These are phyloP conservation scores for Cryptococcus wingfieldii DNA, from an alignment of 1,284 basidiomycete genomes.

Conservation along the genomic window DNA sequence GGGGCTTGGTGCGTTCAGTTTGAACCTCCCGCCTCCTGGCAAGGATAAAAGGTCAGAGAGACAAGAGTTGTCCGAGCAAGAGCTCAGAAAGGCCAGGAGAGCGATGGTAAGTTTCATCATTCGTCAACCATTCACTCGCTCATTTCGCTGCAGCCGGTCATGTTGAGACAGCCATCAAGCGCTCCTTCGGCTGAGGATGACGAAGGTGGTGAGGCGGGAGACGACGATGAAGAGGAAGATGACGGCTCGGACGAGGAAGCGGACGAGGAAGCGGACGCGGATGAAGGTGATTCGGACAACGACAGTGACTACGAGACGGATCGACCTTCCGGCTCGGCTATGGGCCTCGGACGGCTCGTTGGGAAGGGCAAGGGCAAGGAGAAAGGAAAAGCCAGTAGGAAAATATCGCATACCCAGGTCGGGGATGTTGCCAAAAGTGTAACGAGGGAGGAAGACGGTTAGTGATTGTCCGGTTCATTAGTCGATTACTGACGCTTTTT, in stretches of 20 bases:
- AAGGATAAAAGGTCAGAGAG: constrained; percentile 20
- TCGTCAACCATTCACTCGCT: background rate
- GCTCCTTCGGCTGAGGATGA: constrained; percentile 16
- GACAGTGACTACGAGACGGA: constrained; percentile 27
- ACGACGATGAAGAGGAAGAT: constrained; percentile 37
- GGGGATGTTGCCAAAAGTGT: constrained; percentile 20
- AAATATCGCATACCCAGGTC: constrained; percentile 5
- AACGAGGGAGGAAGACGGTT: constrained; percentile 26
- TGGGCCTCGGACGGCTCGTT: constrained; percentile 6
- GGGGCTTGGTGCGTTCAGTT: constrained; percentile 13
- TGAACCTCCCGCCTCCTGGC: constrained; percentile 9
- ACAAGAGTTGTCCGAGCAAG: constrained; percentile 30
- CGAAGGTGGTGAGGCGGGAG: constrained; percentile 28
- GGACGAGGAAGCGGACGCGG: constrained; percentile 13
- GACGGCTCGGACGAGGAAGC: constrained; percentile 23
- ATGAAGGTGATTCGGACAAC: constrained; percentile 13
- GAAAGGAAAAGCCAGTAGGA: no score
- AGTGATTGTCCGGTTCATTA: constrained; percentile 1
- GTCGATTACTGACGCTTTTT: background rate
- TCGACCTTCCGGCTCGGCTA: constrained; percentile 3
- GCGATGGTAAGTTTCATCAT: constrained; percentile 33
- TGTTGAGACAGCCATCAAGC: constrained; percentile 29
- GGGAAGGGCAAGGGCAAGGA: constrained; percentile 18
- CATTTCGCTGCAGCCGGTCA: background rate
- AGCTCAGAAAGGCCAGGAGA: constrained; percentile 38